Conservation (phyloP, 306 rosid species). For the Lathyrus tuberosus region DNA sequence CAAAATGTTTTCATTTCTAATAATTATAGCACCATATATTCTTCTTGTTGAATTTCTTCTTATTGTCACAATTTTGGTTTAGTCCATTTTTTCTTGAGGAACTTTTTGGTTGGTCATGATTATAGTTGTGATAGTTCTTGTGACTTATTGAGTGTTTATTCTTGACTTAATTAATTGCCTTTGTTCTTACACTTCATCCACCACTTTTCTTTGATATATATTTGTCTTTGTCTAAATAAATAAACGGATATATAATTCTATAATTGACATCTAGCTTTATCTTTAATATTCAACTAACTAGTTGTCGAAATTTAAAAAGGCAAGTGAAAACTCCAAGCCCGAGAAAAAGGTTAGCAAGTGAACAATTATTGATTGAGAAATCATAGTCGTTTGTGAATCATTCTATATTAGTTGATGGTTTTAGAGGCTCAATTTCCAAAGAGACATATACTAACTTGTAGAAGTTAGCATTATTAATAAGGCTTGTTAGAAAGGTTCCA, state of each 20-base stretch:
- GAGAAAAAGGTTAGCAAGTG: constrained; percentile 17
- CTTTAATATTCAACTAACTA: constrained; percentile 9
- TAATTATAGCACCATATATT: too few relatives aligned
- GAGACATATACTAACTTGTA: constrained; percentile 27
- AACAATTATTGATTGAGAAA: constrained; percentile 40
- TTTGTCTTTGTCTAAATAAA: not conserved
- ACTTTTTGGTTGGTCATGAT: too few relatives aligned
- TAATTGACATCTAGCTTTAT: not conserved
- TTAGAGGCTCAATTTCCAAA: constrained; percentile 28
- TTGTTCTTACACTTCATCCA: too few relatives aligned
- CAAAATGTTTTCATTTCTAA: too few relatives aligned
- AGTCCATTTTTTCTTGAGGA: too few relatives aligned
- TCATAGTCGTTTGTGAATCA: constrained; percentile 25
- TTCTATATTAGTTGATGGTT: not conserved
- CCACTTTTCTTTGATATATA: too few relatives aligned
- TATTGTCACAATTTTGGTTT: too few relatives aligned
- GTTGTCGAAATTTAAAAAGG: constrained; percentile 14
- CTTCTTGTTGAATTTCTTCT: too few relatives aligned
- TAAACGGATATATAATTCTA: not conserved
- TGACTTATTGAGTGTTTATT: too few relatives aligned
- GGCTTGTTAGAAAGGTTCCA: constrained; percentile 46
- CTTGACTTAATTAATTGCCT: too few relatives aligned
- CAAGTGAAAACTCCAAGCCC: constrained; percentile 26
- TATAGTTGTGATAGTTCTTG: too few relatives aligned
- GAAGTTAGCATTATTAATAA: constrained; percentile 41